Evolutionary conservation across 169 alveolate genomes (phyloP).

Genomic region (Cryptosporidium canis): DNA sequence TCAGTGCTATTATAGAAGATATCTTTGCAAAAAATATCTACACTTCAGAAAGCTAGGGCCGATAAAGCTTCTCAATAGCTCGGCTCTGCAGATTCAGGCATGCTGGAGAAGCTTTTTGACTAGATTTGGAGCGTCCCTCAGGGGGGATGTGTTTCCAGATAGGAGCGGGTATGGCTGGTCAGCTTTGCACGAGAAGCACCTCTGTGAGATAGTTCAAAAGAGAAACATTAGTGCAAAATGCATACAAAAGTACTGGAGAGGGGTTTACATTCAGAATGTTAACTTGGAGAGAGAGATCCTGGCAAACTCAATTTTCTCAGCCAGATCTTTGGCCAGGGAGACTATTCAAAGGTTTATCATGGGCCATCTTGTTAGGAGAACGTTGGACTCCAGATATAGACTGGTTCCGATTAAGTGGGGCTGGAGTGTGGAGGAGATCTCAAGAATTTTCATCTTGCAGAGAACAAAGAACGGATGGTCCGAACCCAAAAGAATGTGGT

Average conservation of each 20-base stretch:
- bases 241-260: conserved; percentile 46
- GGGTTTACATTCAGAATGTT: not conserved
- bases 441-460: not conserved
- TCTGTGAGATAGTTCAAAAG: not conserved
- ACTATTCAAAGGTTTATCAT: conserved; percentile 6
- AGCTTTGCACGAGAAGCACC: conserved; percentile 1
- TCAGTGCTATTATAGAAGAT: conserved; percentile 58
- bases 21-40: conserved; percentile 29
- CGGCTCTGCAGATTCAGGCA: conserved; percentile 70
- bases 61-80: conserved; percentile 3
- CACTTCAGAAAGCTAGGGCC: conserved; percentile 42
- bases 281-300: conserved; percentile 14
- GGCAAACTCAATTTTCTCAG: conserved; percentile 32
- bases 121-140: conserved; percentile 20
- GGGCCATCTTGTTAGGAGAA: conserved; percentile 24
- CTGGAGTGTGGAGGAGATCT: conserved; percentile 35
- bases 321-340: conserved; percentile 45
- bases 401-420: conserved; percentile 41
- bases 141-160: not conserved
- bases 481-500: conserved; percentile 63
- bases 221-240: conserved; percentile 24
- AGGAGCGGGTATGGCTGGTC: conserved; percentile 15
- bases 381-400: conserved; percentile 18
- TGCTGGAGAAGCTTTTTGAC: conserved; percentile 64
- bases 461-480: conserved; percentile 12